A percentile compares a stretch with the other conserved stretches of the same genome.
phyloP scores from a whole-genome alignment of 371 early-diverging fungal species.

The Apophysomyces sp. region DNA sequence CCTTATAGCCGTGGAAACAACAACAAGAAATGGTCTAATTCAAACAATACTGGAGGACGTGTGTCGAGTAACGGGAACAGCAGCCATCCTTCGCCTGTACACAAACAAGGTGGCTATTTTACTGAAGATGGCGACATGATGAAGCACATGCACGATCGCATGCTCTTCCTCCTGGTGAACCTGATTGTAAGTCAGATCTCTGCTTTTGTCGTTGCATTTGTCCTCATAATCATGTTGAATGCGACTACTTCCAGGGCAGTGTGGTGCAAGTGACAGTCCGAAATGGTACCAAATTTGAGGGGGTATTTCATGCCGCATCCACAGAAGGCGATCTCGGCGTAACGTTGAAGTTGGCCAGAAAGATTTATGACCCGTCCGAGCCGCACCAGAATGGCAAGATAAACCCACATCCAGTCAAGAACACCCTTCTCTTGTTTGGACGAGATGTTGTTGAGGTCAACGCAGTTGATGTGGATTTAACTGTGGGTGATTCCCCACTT shows the following conservation, averaged over 20 bases:
- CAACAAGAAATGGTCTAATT: conserved; percentile 34
- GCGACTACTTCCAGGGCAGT: conserved; percentile 60
- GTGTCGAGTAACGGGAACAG: conserved; percentile 12
- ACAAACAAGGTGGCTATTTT: conserved; percentile 1
- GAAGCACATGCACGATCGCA: conserved; percentile 69
- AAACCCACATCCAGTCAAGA: conserved; percentile 39
- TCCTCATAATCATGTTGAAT: not conserved
- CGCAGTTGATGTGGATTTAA: conserved; percentile 59
- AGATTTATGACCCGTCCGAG: conserved; percentile 29
- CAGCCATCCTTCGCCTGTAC: not conserved
- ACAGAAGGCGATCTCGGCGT: conserved; percentile 78
- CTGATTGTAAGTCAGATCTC: conserved; percentile 59
- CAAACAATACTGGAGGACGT: conserved; percentile 1
- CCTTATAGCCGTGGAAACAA: conserved; percentile 26
- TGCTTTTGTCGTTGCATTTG: not conserved
- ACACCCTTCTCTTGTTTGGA: conserved; percentile 64
- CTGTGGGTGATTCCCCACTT: conserved; percentile 28
- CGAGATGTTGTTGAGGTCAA: conserved; percentile 70
- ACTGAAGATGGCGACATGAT: conserved; percentile 25
- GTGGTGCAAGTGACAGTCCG: conserved; percentile 68
- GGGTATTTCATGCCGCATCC: conserved; percentile 76
- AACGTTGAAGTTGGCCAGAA: conserved; percentile 67
- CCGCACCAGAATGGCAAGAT: conserved; percentile 41
- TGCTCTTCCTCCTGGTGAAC: conserved; percentile 71
- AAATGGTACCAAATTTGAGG: conserved; percentile 70